These are phyloP conservation scores for Olyra latifolia DNA, from an alignment of 176 grass and related monocot species.

Conservation along the genomic window DNA sequence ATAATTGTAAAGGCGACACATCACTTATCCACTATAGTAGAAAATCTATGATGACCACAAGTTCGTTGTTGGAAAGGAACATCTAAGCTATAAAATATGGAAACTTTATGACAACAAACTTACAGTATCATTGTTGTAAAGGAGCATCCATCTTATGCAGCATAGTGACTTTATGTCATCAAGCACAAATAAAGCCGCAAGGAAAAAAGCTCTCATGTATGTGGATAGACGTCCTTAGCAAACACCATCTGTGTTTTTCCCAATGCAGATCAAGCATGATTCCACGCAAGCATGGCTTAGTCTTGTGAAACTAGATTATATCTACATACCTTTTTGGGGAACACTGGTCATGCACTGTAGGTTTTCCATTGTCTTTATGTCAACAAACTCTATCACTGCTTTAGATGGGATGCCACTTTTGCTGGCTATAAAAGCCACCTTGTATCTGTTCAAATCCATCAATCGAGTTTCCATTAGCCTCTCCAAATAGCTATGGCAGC, in stretches of 20 bases:
- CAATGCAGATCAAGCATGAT: background rate
- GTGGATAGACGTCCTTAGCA: background rate
- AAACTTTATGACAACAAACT: background rate
- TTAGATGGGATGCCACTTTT: background rate
- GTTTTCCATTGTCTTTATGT: background rate
- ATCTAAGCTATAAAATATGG: background rate
- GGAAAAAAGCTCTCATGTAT: background rate
- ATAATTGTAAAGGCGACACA: no score
- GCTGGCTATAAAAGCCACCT: conserved; percentile 13
- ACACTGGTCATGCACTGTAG: background rate
- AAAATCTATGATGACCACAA: background rate
- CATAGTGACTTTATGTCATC: background rate
- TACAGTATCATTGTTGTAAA: background rate
- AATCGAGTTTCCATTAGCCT: background rate
- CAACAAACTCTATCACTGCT: background rate
- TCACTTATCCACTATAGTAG: no score
- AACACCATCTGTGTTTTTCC: background rate
- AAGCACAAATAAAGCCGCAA: background rate
- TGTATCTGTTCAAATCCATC: background rate
- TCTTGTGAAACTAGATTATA: background rate
- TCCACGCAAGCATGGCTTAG: background rate
- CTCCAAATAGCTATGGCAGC: conserved; percentile 18
- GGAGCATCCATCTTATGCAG: background rate
- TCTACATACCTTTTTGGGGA: background rate
- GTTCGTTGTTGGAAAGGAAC: background rate